Percentiles rank a stretch among this genome's conserved stretches.
phyloP scores from a whole-genome alignment of 2,329 filamentous ascomycete genomes.

The Mariannaea sp. region DNA sequence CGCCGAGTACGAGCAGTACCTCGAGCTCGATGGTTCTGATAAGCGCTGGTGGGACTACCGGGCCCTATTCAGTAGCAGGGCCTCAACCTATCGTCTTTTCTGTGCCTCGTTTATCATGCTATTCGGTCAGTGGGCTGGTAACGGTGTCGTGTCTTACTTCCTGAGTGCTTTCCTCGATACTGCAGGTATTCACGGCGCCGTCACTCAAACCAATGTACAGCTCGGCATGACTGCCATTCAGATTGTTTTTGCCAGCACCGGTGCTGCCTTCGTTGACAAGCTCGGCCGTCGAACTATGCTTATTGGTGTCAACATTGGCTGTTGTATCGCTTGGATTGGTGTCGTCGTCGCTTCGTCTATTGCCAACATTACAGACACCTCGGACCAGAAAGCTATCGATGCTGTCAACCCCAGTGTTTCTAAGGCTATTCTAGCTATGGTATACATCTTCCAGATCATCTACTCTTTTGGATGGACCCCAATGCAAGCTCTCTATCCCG shows the following conservation, averaged over 20 bases:
- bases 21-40: constrained; percentile 52
- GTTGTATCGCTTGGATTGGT: no score
- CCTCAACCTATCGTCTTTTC: constrained; percentile 50
- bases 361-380: not conserved
- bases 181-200: constrained; percentile 49
- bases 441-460: constrained; percentile 39
- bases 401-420: not conserved
- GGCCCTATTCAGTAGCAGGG: constrained; percentile 47
- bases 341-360: not conserved
- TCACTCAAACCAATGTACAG: constrained; percentile 52
- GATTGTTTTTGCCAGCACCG: constrained; percentile 48
- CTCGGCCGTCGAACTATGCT: no score
- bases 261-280: no score
- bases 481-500: constrained; percentile 52
- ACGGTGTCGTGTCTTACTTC: constrained; percentile 53
- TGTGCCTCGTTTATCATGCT: constrained; percentile 47
- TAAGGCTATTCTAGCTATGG: constrained; percentile 53
- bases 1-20: constrained; percentile 50
- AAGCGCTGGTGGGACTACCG: constrained; percentile 56
- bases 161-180: constrained; percentile 54
- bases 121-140: constrained; percentile 54
- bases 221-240: constrained; percentile 53
- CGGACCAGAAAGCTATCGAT: no score
- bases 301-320: no score
- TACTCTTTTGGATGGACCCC: constrained; percentile 51